A percentile compares a stretch with the other conserved stretches of the same genome.
Conservation (phyloP, 805 yeast genomes). For the Lipomyces japonicus region DNA sequence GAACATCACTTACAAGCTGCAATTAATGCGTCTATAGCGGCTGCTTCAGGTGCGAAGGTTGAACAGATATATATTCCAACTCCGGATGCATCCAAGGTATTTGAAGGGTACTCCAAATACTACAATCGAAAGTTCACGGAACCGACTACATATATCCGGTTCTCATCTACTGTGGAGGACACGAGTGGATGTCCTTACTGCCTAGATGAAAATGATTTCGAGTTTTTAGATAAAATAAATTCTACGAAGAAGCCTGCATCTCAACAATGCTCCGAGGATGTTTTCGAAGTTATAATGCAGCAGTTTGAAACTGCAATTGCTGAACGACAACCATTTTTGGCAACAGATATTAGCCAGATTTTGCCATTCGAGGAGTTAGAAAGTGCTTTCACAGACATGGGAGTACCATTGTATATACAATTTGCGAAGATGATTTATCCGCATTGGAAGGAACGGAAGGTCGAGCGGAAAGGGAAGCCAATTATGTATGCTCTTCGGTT, state of each 20-base stretch:
- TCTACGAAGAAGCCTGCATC: slow-evolving; percentile 32
- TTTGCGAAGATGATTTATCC: slow-evolving; percentile 69
- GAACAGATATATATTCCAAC: slow-evolving; percentile 83
- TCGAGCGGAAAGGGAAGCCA: slow-evolving; percentile 62
- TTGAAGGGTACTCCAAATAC: slow-evolving; percentile 61
- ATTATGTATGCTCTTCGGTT: slow-evolving; percentile 74
- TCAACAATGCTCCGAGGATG: slow-evolving; percentile 63
- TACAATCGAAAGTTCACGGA: slow-evolving; percentile 64
- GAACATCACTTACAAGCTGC: slow-evolving; percentile 94
- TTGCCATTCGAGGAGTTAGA: slow-evolving; percentile 66
- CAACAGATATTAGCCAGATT: slow-evolving; percentile 79
- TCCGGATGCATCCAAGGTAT: slow-evolving; percentile 64
- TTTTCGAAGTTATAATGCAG: slow-evolving; percentile 75
- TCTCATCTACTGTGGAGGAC: slow-evolving; percentile 95
- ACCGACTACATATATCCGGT: slow-evolving; percentile 79
- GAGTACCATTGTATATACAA: slow-evolving; percentile 25
- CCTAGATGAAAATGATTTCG: slow-evolving; percentile 86
- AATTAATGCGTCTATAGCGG: slow-evolving; percentile 71
- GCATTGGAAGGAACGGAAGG: slow-evolving; percentile 76
- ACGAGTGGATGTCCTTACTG: slow-evolving; percentile 79
- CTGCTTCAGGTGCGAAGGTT: slow-evolving; percentile 48
- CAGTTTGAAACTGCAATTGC: slow-evolving; percentile 68
- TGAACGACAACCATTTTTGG: slow-evolving; percentile 81
- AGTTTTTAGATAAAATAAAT: slow-evolving; percentile 50
- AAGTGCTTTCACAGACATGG: slow-evolving; percentile 17